These are phyloP conservation scores for Candida insectalens DNA, from an alignment of 805 yeast species.

Conservation along the genomic window DNA sequence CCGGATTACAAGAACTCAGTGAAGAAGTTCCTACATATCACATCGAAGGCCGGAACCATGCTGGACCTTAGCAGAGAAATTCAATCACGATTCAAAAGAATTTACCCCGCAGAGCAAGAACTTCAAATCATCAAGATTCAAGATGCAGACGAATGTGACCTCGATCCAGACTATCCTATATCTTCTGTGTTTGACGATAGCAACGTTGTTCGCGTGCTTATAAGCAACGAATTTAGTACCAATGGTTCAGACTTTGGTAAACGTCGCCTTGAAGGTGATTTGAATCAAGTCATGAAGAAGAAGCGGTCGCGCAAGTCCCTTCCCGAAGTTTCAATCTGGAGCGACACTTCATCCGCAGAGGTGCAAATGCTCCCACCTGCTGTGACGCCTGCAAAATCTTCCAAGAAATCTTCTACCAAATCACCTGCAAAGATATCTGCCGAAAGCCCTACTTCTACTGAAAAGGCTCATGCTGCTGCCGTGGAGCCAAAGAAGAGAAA, in stretches of 20 bases:
- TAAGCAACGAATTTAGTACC: conserved; percentile 27
- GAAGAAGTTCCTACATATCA: conserved; percentile 55
- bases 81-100: conserved; percentile 40
- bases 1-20: conserved; percentile 3
- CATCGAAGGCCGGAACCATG: conserved; percentile 37
- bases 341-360: too few relatives aligned
- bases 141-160: conserved; percentile 58
- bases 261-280: conserved; percentile 15
- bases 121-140: conserved; percentile 53
- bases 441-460: neutral
- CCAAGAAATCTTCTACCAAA: neutral
- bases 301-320: conserved; percentile 17
- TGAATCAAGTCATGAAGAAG: conserved; percentile 23
- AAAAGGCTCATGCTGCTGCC: neutral
- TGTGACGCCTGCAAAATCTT: conserved; percentile 6
- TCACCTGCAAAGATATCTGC: neutral
- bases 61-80: conserved; percentile 44
- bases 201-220: conserved; percentile 36
- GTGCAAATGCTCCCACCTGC: too few relatives aligned
- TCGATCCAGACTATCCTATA: conserved; percentile 68
- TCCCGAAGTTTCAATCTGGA: too few relatives aligned
- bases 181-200: conserved; percentile 52
- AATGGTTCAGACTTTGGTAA: conserved; percentile 8
- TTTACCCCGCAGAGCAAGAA: conserved; percentile 56
- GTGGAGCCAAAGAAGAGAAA: conserved; percentile 16